Evolutionary conservation across 192 early-diverging fungal species (phyloP).

Genomic region (Podila verticillata): DNA sequence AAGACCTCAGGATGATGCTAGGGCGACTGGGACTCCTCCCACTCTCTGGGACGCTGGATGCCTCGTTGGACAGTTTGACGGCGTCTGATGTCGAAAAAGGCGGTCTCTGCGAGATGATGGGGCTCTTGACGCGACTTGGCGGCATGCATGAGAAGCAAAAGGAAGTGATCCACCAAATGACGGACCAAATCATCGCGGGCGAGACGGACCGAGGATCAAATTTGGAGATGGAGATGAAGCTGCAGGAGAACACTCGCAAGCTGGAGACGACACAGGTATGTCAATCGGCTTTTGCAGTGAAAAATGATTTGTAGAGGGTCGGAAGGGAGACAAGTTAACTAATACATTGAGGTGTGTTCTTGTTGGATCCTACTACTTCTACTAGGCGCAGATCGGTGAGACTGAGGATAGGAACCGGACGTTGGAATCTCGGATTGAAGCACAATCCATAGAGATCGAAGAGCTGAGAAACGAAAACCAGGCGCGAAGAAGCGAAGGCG

Average conservation of each 20-base stretch:
- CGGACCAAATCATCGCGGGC: constrained; percentile 30
- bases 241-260: not conserved
- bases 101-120: constrained; percentile 34
- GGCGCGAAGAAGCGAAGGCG: too few species aligned
- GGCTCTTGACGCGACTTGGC: constrained; percentile 13
- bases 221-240: not conserved
- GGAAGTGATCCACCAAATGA: constrained; percentile 45
- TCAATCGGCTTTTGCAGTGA: too few species aligned
- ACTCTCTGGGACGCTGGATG: constrained; percentile 15
- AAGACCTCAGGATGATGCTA: constrained; percentile 25
- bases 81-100: constrained; percentile 12
- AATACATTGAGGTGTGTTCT: too few species aligned
- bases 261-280: not conserved
- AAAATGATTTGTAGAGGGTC: too few species aligned
- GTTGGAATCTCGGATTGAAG: too few species aligned
- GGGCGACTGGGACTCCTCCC: constrained; percentile 18
- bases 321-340: too few species aligned
- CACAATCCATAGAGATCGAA: too few species aligned
- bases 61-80: constrained; percentile 13
- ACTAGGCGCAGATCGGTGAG: too few species aligned
- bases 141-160: constrained; percentile 34
- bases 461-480: too few species aligned
- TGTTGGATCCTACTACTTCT: too few species aligned
- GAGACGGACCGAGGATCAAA: not conserved
- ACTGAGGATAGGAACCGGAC: too few species aligned